Evolutionary conservation across 495 filamentous ascomycete species (phyloP).

Genomic region (Rhypophila decipiens): DNA sequence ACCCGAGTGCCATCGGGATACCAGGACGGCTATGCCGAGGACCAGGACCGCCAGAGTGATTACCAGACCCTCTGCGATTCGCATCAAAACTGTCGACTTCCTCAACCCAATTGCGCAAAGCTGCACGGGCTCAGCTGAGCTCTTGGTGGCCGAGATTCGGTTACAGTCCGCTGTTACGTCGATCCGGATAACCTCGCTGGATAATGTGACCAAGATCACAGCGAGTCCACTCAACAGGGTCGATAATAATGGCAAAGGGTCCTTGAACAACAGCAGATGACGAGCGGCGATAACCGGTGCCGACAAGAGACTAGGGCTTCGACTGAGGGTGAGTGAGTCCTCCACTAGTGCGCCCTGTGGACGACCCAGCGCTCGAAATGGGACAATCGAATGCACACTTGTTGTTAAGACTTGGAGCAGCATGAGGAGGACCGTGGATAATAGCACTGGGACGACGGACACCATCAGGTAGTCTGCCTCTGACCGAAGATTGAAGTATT

Average conservation of each 20-base stretch:
- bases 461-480: not conserved
- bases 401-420: not conserved
- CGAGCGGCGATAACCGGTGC: not conserved
- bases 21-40: not conserved
- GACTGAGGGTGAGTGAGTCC: not conserved
- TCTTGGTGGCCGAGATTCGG: no score
- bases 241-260: not conserved
- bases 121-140: no score
- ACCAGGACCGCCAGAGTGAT: not conserved
- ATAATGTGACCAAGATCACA: not conserved
- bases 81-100: not conserved
- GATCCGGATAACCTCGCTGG: not conserved
- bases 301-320: not conserved
- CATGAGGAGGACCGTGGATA: not conserved
- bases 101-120: not conserved
- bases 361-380: not conserved
- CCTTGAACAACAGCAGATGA: not conserved
- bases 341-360: not conserved
- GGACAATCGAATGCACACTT: not conserved
- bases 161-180: not conserved
- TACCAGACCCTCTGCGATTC: not conserved
- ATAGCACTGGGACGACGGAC: not conserved
- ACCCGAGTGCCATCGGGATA: not conserved
- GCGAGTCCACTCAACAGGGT: not conserved
- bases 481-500: not conserved